phyloP scores from a whole-genome alignment of 192 early-diverging fungal species.

The Thamnidium elegans region DNA sequence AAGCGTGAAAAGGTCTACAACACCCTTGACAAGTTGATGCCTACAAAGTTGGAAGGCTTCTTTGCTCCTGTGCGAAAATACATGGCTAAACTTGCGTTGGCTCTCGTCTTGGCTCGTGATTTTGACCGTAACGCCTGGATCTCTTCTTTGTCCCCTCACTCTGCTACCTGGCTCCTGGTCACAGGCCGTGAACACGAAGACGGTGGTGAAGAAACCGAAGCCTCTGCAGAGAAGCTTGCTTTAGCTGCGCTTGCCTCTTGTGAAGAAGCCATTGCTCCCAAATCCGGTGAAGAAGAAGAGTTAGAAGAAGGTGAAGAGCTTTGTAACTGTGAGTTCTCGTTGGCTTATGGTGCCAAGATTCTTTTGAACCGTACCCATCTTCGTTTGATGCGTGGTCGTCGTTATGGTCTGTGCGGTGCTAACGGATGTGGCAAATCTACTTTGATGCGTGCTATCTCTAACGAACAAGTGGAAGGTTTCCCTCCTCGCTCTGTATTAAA shows the following conservation, averaged over 20 bases:
- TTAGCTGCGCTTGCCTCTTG: constrained; percentile 44
- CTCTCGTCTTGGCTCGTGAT: constrained; percentile 57
- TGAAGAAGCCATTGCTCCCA: constrained; percentile 43
- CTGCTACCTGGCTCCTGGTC: constrained; percentile 46
- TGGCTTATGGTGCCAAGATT: constrained; percentile 84
- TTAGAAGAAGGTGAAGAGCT: constrained; percentile 56
- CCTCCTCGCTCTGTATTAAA: constrained; percentile 67
- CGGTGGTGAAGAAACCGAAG: constrained; percentile 35
- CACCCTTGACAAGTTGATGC: constrained; percentile 50
- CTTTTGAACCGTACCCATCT: constrained; percentile 66
- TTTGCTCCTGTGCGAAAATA: constrained; percentile 53
- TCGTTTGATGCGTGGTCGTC: constrained; percentile 69
- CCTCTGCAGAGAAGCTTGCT: constrained; percentile 53
- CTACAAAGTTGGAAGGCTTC: constrained; percentile 52
- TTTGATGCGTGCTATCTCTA: constrained; percentile 83
- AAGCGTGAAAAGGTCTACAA: constrained; percentile 45
- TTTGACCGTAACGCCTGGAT: constrained; percentile 67
- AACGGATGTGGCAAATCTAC: constrained; percentile 81
- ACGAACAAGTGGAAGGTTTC: constrained; percentile 81
- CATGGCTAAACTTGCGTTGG: constrained; percentile 56
- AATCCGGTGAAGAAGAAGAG: constrained; percentile 37
- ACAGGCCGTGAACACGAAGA: constrained; percentile 29
- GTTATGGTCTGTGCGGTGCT: constrained; percentile 80
- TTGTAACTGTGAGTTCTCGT: constrained; percentile 79
- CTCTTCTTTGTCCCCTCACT: constrained; percentile 52